phyloP scores from a whole-genome alignment of 306 rosid genomes.

The Lathyrus tuberosus region DNA sequence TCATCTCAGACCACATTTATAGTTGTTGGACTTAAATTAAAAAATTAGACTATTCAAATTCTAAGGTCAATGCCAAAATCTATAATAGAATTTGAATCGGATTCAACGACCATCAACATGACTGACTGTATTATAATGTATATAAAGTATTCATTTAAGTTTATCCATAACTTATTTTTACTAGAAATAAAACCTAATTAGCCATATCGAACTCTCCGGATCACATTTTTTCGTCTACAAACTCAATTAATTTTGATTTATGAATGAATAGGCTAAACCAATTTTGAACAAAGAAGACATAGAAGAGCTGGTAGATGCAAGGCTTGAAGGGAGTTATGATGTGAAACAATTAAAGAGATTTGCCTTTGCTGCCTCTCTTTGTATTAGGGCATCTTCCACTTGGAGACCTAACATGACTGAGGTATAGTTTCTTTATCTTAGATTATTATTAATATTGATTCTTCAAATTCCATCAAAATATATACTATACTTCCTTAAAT shows the following conservation, averaged over 20 bases:
- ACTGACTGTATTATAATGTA: too few species aligned
- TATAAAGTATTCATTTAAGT: too few species aligned
- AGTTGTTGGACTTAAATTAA: not conserved
- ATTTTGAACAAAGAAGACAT: constrained; percentile 72
- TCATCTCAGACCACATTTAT: too few species aligned
- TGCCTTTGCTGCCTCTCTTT: constrained; percentile 79
- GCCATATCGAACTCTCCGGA: too few species aligned
- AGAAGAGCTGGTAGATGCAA: constrained; percentile 78
- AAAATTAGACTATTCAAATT: not conserved
- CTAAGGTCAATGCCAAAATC: too few species aligned
- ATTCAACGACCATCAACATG: too few species aligned
- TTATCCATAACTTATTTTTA: too few species aligned
- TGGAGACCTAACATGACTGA: constrained; percentile 89
- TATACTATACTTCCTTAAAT: not conserved
- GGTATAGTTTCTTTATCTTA: constrained; percentile 57
- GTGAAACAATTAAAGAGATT: constrained; percentile 56
- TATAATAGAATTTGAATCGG: too few species aligned
- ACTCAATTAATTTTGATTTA: constrained; percentile 3
- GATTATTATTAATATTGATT: not conserved
- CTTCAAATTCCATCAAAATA: not conserved
- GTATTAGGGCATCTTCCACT: constrained; percentile 74
- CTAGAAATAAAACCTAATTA: too few species aligned
- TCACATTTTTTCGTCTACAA: too few species aligned
- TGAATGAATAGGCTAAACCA: constrained; percentile 76
- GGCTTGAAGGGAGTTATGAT: constrained; percentile 77